Evolutionary conservation across 495 filamentous ascomycete species (phyloP), one percentile per base, ranked within the genome.

Genomic region (Wilcoxina mikolae): DNA sequence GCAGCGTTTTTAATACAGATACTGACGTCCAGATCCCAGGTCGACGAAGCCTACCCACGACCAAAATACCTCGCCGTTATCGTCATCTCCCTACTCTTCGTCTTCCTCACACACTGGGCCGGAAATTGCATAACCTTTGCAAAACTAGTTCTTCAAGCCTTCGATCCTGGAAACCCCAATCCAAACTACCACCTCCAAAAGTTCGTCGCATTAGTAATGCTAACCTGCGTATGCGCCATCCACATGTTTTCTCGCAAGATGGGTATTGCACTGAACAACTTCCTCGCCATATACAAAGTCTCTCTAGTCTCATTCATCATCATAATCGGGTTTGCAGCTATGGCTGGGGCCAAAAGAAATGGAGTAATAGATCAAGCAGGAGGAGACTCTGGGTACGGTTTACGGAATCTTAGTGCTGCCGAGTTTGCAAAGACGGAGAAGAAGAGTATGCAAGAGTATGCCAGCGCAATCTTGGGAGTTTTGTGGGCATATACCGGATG

Each of bases 191-290:
- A 56, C 2, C 52, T 60, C 2, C 56, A 59, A 20, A 60, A 60
- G 28, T 60, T 60, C 47, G 23, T 60, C 33, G 58, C 58, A 1
- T 43, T 60, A 3, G 57, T 60, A 22, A 59, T 57, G 56, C 45
- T 60, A 28, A 59, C 56, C 4, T 25, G 18, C 9, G 56, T 60
- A 3, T 60, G 58, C 29, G 57, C 58, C 0, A 9, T 60, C 9
- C 58, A 60, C 29, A 54, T 59, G n/a, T 60, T 60, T 41, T 60
- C 58, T 4, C 56, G 58, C 7, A 55, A 59, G 25, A 51, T 56
- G 18, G 58, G 58, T 2, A 59, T 60, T 18, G 38, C 38, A 3
- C 24, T 60, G 25, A 60, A 60, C 46, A 60, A 60, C 39, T 51
- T 52, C 25, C 52, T 60, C 5, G 58, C 58, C 2, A 33, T 56